Percentiles rank a stretch among this genome's conserved stretches.
These are phyloP conservation scores for Colletotrichum caudatum DNA, from an alignment of 2,329 filamentous ascomycete genomes.

Conservation along the genomic window DNA sequence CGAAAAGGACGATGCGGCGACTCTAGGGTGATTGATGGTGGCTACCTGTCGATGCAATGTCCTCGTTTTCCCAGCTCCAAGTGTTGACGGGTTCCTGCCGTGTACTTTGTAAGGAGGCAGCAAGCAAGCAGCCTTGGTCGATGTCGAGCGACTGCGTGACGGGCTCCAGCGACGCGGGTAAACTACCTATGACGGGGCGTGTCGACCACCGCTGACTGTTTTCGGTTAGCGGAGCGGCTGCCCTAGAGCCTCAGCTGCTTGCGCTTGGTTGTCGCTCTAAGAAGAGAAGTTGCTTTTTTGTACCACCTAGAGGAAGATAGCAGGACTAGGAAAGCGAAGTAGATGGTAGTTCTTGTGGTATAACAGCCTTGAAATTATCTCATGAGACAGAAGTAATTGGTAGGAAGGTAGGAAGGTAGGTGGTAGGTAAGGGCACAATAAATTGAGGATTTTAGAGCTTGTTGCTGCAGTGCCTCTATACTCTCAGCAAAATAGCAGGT, in stretches of 20 bases:
- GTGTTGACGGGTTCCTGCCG: constrained; percentile 22
- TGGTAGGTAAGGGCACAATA: not conserved
- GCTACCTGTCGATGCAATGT: constrained; percentile 25
- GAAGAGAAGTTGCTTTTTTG: not conserved
- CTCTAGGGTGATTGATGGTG: constrained; percentile 5
- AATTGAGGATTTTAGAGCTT: constrained; percentile 14
- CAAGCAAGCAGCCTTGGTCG: constrained; percentile 21
- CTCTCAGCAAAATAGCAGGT: not conserved
- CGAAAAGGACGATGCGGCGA: constrained; percentile 12
- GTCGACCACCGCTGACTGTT: constrained; percentile 19
- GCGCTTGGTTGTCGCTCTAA: not conserved
- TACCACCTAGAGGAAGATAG: not conserved
- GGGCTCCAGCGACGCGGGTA: constrained; percentile 38
- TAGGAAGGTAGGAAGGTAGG: not conserved
- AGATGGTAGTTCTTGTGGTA: not conserved
- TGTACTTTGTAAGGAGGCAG: constrained; percentile 5
- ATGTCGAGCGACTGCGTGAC: constrained; percentile 40
- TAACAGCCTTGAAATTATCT: not conserved
- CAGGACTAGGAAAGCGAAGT: not conserved
- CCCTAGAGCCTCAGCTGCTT: constrained; percentile 7
- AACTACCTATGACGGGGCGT: constrained; percentile 36
- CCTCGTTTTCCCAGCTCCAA: constrained; percentile 22
- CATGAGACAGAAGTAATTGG: not conserved
- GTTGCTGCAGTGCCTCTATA: constrained; percentile 5
- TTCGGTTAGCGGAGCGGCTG: constrained; percentile 33